A percentile compares a stretch with the other conserved stretches of the same genome.
Conservation (phyloP, 768 basidiomycete genomes). For the Clitopilus hobsonii region DNA sequence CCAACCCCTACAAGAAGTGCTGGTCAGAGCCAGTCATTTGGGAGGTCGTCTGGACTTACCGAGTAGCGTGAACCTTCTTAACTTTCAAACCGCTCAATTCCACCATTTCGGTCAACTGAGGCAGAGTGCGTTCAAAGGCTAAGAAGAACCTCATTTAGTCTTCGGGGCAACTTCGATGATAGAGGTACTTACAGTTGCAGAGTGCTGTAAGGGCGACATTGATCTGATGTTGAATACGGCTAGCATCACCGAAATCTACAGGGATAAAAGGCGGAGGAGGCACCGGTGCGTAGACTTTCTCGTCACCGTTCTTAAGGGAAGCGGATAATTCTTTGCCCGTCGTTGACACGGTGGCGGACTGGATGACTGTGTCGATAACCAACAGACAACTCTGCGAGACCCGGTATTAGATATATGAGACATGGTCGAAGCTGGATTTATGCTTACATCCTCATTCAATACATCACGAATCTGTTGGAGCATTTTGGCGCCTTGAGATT, state of each 20-base stretch:
- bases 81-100: constrained; percentile 28
- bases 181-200: constrained; percentile 24
- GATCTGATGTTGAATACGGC: constrained; percentile 30
- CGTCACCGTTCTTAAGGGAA: constrained; percentile 22
- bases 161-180: neutral
- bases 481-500: constrained; percentile 25
- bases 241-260: constrained; percentile 33
- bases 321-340: constrained; percentile 21
- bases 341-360: constrained; percentile 25
- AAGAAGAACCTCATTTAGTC: neutral
- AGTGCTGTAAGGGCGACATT: constrained; percentile 30
- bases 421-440: no score
- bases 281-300: constrained; percentile 25
- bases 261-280: constrained; percentile 31
- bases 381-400: constrained; percentile 25
- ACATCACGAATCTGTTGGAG: constrained; percentile 28
- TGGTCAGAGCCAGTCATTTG: neutral
- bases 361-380: constrained; percentile 31
- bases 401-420: no score
- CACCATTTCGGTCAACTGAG: constrained; percentile 32
- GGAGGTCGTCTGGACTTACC: constrained; percentile 21
- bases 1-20: constrained; percentile 25
- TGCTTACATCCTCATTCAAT: constrained; percentile 26
- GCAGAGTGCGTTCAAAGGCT: constrained; percentile 32
- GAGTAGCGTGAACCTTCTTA: constrained; percentile 32